Evolutionary conservation across 2,329 filamentous ascomycete genomes (phyloP), one percentile per base, ranked within the genome.

Genomic region (Hymenoscyphus albidus): DNA sequence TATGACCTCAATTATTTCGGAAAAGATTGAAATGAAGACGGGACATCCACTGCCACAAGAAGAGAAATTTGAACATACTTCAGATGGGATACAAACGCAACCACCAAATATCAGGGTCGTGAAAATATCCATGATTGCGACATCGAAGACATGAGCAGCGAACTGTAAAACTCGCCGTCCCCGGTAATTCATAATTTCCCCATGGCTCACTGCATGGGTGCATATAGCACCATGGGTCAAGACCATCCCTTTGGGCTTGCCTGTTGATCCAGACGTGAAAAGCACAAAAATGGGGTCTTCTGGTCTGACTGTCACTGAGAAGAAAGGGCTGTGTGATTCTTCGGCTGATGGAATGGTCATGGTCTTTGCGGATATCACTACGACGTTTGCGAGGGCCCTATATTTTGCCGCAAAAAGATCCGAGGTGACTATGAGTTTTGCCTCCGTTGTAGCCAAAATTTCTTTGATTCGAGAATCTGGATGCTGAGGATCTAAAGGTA

Each of bases 401-500:
- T 18, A 48, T 10, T 48, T 48, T 48, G n/a, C 6, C 16, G 42
- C 42, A 48, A 48, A 48, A 10, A 16, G 9, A 16, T 48, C 42
- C 7, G 42, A 48, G 16, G 42, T 22, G 5, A 48, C 42, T 10
- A 48, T 16, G n/a, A 48, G 16, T 18, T 48, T 7, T 22, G 42
- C 42, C 9, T 48, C 42, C 16, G 42, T 48, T 10, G 42, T 18
- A 48, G 42, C n/a, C 16, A 48, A 10, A 9, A 48, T 48, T 18
- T 48, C 42, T 48, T 65, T 18, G 6, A 68, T 40, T 12, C 74
- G 69, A 2, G 59, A 66, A 32, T 59, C 55, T 4, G 74, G 74
- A 61, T 75, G 70, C 4, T 66, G 65, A 10, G 73, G 71, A 62
- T 76, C 72, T 13, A 76, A 59, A 7, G 71, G 68, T 32, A 76